Evolutionary conservation across 2,329 filamentous ascomycete genomes (phyloP), one percentile per base, ranked within the genome.

Genomic region (Rhynchosporium graminicola): DNA sequence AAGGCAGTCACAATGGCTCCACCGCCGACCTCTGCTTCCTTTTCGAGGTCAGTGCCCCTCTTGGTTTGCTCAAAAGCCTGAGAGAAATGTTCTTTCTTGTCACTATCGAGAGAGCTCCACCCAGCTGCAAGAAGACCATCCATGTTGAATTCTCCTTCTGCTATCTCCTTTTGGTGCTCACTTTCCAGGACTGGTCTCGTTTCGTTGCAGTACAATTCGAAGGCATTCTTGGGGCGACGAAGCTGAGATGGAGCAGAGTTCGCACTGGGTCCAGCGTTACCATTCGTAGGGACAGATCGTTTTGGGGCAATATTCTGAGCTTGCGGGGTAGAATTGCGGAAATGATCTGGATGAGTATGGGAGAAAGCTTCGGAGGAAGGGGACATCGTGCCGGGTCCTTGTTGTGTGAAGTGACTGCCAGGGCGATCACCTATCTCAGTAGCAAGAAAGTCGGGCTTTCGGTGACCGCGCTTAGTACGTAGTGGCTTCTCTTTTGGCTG

Each of bases 401-500:
- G 78, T 73, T 77, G 80, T 70, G 80, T 79, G 65, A 79, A 79
- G 31, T 76, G 75, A 42, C 79, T 76, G 66, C 75, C 78, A 61
- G 76, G 72, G 29, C 73, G 73, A 46, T 74, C 74, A 67, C 78
- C 78, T 29, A 72, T 62, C 45, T 68, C 67, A 42, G 70, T 69
- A 12, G 66, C 67, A 4, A 74, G 66, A 47, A 73, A 74, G 42
- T 83, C 84, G 29, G 81, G 78, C 76, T 88, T 88, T 59, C 88
- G 79, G 71, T 91, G 87, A 63, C 87, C 87, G 59, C 89, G 84
- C 79, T 92, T 92, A 66, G 85, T 87, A 38, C 89, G 84, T 67
- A 92, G 78, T 36, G 89, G 89, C 76, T 92, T 92, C 72, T 92
- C 89, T 76, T 91, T 88, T 40, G 89, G 89, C 87, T 90, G 55